Base-by-base conservation (phyloP, 2,329 filamentous ascomycete species). In the Cordyceps pruinosa region DNA sequence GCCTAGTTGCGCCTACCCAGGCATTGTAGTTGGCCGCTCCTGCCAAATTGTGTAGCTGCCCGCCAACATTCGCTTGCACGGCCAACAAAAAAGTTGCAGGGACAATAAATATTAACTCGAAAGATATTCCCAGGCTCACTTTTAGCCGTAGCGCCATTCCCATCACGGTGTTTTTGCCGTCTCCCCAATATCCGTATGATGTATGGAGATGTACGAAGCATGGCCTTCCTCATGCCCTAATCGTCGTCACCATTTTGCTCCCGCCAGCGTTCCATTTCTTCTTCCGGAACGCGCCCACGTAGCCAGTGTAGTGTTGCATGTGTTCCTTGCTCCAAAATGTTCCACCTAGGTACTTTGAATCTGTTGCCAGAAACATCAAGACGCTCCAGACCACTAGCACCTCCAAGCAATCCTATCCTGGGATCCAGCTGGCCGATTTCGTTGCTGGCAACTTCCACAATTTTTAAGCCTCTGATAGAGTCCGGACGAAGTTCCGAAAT, bases 311-410 rank as follows among this genome's bases (percentile, higher is more conserved):
- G 74, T 0, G 90, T 86, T 2, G 89, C 87, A 64, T 96, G 90
- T 0, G 92, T 97, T 1, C 93, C 93, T 61, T 90, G 88, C 59
- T 93, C 88, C 48, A 97, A 74, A 7, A 96, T 81, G 61, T 88
- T 88, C 75, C 88, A 92, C 57, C 89, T 84, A 0, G 93, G 93
- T 32, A 97, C 90, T 32, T 90, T 81, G 73, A 97, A 97, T 32
- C 85, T 80, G 69, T 97, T 97, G 0, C 91, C 91, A 28, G 82
- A 83, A 4, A 96, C 87, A 48, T 96, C 87, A 10, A 97, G 75
- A 55, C 81, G 71, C 77, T 88, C 75, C 73, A 83, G 61, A 64
- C 84, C 73, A 2, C 78, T 77, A 5, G 70, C 77, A 2, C 85
- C 86, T 25, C 86, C 85, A 0, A 96, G 76, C 13, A 96, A 75